phyloP scores from a whole-genome alignment of 2,329 filamentous ascomycete species.

The Aspergillus bombycis region DNA sequence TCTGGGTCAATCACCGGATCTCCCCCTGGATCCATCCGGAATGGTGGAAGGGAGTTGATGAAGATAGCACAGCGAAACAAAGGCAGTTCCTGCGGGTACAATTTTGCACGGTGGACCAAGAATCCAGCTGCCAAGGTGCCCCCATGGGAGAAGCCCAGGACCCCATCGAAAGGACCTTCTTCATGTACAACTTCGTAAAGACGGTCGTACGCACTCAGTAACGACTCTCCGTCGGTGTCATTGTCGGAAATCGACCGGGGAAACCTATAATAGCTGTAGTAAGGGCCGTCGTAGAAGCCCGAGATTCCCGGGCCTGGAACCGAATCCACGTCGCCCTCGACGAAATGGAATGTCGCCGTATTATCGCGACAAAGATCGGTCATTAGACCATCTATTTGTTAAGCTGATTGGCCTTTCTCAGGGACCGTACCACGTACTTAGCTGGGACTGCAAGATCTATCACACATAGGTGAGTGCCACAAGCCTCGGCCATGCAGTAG shows the following conservation, averaged over 20 bases:
- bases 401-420: not conserved
- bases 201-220: conserved; percentile 30
- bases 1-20: conserved; percentile 26
- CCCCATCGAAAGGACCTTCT: conserved; percentile 36
- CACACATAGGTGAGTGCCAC: conserved; percentile 3
- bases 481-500: not conserved
- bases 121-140: conserved; percentile 35
- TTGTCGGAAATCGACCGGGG: conserved; percentile 27
- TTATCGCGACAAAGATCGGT: conserved; percentile 32
- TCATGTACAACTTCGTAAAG: conserved; percentile 31
- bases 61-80: conserved; percentile 39
- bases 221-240: conserved; percentile 26
- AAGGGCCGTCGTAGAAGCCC: conserved; percentile 35
- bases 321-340: conserved; percentile 35
- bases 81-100: conserved; percentile 22
- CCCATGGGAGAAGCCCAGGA: conserved; percentile 41
- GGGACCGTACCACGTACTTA: conserved; percentile 24
- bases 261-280: conserved; percentile 37
- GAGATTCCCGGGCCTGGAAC: conserved; percentile 33
- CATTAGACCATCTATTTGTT: conserved; percentile 27
- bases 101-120: conserved; percentile 33
- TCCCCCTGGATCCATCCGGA: conserved; percentile 30
- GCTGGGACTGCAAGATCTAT: conserved; percentile 34
- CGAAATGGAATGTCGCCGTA: conserved; percentile 32
- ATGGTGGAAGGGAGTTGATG: conserved; percentile 35